phyloP scores from a whole-genome alignment of 2,329 filamentous ascomycete species.

The Aspergillus unguis region DNA sequence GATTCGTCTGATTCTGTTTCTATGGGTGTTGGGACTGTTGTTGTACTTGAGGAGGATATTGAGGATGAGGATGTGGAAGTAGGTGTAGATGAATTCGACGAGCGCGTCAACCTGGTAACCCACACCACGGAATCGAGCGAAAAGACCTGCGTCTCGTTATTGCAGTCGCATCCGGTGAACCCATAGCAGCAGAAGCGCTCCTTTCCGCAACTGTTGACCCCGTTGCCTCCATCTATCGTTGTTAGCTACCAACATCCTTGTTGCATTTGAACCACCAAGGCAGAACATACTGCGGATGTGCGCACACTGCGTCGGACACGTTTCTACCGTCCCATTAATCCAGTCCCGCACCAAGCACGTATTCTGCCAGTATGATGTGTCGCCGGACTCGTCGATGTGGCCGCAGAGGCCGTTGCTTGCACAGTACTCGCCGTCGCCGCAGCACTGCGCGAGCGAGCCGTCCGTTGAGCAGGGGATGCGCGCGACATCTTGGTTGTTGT shows the following conservation, averaged over 20 bases:
- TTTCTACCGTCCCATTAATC: background rate
- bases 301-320: slow-evolving; percentile 1
- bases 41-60: background rate
- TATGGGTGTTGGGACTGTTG: background rate
- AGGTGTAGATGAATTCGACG: background rate
- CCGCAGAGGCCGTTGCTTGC: slow-evolving; percentile 7
- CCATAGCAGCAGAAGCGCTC: slow-evolving; percentile 3
- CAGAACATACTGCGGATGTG: slow-evolving; percentile 1
- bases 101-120: too few relatives aligned
- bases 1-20: background rate
- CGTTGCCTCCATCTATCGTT: slow-evolving; percentile 2
- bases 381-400: background rate
- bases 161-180: slow-evolving; percentile 8
- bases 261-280: background rate
- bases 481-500: background rate
- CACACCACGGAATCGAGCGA: background rate
- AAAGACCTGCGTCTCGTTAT: slow-evolving; percentile 3
- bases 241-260: background rate
- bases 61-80: background rate
- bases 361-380: background rate
- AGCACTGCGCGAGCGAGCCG: slow-evolving; percentile 1
- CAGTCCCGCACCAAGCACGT: slow-evolving; percentile 2
- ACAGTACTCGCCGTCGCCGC: slow-evolving; percentile 1
- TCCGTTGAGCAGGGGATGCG: background rate
- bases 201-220: background rate